A percentile compares a stretch with the other conserved stretches of the same genome.
Evolutionary conservation across 371 early-diverging fungal genomes (phyloP).

Genomic region (Mortierella sp.): DNA sequence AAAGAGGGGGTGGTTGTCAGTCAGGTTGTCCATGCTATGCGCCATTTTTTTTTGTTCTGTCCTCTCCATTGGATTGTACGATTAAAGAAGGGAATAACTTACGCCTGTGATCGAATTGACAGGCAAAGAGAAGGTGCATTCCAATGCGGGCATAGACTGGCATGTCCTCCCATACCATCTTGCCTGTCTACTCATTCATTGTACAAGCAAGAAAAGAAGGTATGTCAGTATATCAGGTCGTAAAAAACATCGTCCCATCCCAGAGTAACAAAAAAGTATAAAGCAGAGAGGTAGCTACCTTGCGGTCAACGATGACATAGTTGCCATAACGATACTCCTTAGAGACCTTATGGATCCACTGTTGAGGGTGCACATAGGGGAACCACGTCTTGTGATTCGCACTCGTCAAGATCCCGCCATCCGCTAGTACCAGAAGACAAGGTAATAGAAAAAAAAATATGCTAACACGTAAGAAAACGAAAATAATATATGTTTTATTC

Average conservation of each 20-base stretch:
- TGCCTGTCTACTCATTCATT: slow-evolving; percentile 55
- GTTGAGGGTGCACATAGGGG: slow-evolving; percentile 24
- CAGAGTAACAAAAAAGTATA: not conserved
- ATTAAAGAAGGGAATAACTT: slow-evolving; percentile 12
- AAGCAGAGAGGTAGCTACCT: slow-evolving; percentile 36
- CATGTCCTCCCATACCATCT: slow-evolving; percentile 65
- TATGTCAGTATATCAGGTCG: too few species aligned
- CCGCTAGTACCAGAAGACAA: slow-evolving; percentile 15
- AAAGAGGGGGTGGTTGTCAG: not conserved
- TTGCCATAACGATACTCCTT: slow-evolving; percentile 64
- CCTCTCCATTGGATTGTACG: not conserved
- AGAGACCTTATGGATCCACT: slow-evolving; percentile 51
- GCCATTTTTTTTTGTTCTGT: too few species aligned
- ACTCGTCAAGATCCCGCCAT: slow-evolving; percentile 53
- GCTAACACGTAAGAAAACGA: not conserved
- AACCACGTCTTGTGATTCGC: slow-evolving; percentile 55
- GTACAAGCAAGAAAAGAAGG: not conserved
- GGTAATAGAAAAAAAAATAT: not conserved
- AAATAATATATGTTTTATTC: not conserved
- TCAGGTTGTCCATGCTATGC: too few species aligned
- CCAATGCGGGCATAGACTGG: slow-evolving; percentile 70
- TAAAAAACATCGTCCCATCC: not conserved
- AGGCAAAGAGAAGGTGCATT: slow-evolving; percentile 67
- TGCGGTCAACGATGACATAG: slow-evolving; percentile 60
- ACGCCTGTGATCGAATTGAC: slow-evolving; percentile 60